phyloP scores from a whole-genome alignment of 768 basidiomycete species.

The Leccinum disarticulatum region DNA sequence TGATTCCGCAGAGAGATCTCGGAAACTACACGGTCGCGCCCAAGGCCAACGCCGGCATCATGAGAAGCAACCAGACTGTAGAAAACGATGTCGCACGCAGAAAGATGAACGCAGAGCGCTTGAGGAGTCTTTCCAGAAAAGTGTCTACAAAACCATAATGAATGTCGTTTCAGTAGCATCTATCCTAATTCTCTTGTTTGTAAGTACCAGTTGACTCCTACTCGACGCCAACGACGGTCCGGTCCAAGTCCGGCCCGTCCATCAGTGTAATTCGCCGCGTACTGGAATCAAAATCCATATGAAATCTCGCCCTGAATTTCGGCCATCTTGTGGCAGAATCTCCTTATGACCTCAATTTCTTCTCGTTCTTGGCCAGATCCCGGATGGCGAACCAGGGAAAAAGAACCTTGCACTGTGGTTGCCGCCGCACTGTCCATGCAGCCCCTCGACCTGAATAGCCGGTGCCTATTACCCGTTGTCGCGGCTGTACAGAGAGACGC shows the following conservation, averaged over 20 bases:
- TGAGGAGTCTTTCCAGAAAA: conserved; percentile 61
- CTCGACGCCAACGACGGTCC: too few species aligned
- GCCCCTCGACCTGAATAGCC: not conserved
- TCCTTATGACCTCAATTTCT: not conserved
- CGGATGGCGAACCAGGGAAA: not conserved
- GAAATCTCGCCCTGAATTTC: not conserved
- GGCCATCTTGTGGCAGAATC: not conserved
- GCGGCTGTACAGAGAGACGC: not conserved
- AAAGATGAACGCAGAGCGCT: conserved; percentile 70
- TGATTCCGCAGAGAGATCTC: conserved; percentile 75
- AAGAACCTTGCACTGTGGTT: not conserved
- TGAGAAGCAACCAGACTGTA: conserved; percentile 56
- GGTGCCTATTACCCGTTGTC: too few species aligned
- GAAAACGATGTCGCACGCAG: conserved; percentile 74
- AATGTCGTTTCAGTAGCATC: not conserved
- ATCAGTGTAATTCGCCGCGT: not conserved
- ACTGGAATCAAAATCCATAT: not conserved
- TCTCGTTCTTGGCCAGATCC: not conserved
- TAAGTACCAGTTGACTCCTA: conserved; percentile 1
- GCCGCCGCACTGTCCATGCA: too few species aligned
- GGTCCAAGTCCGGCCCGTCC: too few species aligned
- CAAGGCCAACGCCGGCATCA: conserved; percentile 50
- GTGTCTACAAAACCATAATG: conserved; percentile 32
- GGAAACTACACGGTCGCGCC: conserved; percentile 84
- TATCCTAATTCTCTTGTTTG: conserved; percentile 1